Base-by-base conservation (phyloP, 768 basidiomycete species). In the Boletus vinaceobasis region DNA sequence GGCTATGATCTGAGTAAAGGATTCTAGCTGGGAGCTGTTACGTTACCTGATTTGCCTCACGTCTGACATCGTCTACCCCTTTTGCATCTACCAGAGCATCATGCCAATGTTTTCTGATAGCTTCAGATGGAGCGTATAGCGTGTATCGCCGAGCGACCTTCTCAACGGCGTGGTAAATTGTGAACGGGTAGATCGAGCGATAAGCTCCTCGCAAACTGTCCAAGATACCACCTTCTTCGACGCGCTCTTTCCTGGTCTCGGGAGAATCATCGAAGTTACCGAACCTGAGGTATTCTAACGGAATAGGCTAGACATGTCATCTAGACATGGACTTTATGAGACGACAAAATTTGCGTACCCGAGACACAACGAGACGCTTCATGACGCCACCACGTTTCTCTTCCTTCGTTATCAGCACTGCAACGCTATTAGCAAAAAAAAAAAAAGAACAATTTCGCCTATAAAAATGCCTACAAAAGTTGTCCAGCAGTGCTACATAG, bases 221-320 rank as follows among this genome's bases (percentile, higher is more conserved):
- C 33, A 87, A 69, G 13, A 87, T 67, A 14, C 79, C 65, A 36
- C 81, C 79, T 45, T 82, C 84, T 47, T 87, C 85, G 15, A 74
- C 61, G 42, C 78, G 79, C 57, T 86, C 88, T 64, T 80, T 85
- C 33, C 88, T 81, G 45, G 70, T 75, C 59, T 90, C 91, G 5
- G 83, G 73, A 7, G 80, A 74, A 1, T 66, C 75, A 19, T 77
- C 74, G 65, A 93, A 93, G 15, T 78, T 71, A 29, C 80, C 89
- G 8, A 92, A 75, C 17, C 82, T 83, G n/a, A 93, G 79, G 59
- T 85, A 92, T 36, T 87, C 85, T 3, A 93, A 71, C 4, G 90
- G 87, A 51, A 93, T 80, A 29, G 91, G 91, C 91, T 93, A 58
- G 35, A 36, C 17, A 51, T 57, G 45, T 43, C 45, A 56, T 60